Conservation (phyloP, 1,139 yeast species). For the Geotrichum phurueaensis region DNA sequence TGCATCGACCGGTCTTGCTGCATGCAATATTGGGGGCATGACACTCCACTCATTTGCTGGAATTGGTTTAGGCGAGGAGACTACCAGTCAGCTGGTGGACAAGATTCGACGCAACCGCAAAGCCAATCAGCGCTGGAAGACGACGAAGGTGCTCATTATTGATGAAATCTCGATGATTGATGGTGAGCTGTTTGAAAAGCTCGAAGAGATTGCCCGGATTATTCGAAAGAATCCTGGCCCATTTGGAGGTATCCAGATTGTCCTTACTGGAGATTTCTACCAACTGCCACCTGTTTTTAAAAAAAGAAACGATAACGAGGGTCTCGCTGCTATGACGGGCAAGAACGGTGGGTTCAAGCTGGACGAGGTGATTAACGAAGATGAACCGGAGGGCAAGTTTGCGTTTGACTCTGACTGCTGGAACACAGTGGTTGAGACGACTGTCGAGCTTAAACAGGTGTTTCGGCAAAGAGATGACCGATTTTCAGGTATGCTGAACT, state of each 20-base stretch:
- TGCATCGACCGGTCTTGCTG: constrained; percentile 91
- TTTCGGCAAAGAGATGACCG: constrained; percentile 85
- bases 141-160: constrained; percentile 58
- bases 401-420: constrained; percentile 78
- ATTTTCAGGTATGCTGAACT: constrained; percentile 81
- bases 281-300: constrained; percentile 75
- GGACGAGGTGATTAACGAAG: constrained; percentile 32
- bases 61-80: constrained; percentile 64
- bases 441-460: constrained; percentile 71
- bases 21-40: constrained; percentile 83
- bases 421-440: constrained; percentile 56
- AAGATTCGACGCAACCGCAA: constrained; percentile 47
- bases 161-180: constrained; percentile 92
- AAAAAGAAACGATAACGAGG: not conserved
- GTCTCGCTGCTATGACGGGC: not conserved
- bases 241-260: constrained; percentile 84
- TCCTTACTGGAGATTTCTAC: constrained; percentile 84
- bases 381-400: constrained; percentile 43
- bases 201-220: constrained; percentile 57
- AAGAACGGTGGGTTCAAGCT: constrained; percentile 6
- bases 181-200: constrained; percentile 63
- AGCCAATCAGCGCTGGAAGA: constrained; percentile 55
- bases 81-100: constrained; percentile 42
- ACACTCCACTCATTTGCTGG: constrained; percentile 86
- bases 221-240: constrained; percentile 50